These are phyloP conservation scores for Scedosporium apiospermum DNA, from an alignment of 2,329 filamentous ascomycete species.

Conservation along the genomic window DNA sequence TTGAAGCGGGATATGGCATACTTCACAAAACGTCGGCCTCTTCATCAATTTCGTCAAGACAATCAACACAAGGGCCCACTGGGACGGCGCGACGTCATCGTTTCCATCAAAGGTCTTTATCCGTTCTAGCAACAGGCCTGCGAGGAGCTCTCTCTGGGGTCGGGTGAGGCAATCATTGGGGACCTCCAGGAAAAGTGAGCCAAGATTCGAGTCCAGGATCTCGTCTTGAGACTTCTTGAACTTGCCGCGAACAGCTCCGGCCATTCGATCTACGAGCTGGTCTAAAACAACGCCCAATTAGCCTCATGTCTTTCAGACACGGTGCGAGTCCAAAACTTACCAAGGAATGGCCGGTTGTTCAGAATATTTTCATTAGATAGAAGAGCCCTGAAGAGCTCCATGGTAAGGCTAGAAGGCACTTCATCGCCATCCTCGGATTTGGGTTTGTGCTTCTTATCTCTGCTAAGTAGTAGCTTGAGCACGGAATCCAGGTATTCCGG, in stretches of 20 bases:
- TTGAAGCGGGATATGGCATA: slow-evolving; percentile 9
- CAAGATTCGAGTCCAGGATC: neutral
- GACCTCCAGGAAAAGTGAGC: slow-evolving; percentile 1
- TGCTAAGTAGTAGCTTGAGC: neutral
- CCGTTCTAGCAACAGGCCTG: slow-evolving; percentile 1
- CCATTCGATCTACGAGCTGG: slow-evolving; percentile 9
- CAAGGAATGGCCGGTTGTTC: slow-evolving; percentile 9
- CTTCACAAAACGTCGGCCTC: slow-evolving; percentile 40
- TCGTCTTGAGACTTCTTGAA: neutral
- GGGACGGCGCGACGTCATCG: slow-evolving; percentile 1
- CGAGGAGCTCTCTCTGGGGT: slow-evolving; percentile 8
- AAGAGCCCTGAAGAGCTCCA: slow-evolving; percentile 6
- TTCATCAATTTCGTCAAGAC: slow-evolving; percentile 34
- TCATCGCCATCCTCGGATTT: neutral
- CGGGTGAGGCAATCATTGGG: slow-evolving; percentile 12
- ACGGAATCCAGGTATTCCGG: neutral
- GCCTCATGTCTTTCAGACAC: neutral
- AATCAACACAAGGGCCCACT: slow-evolving; percentile 9
- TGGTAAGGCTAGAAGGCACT: neutral
- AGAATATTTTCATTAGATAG: slow-evolving; percentile 11
- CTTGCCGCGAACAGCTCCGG: neutral
- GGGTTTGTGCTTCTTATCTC: neutral
- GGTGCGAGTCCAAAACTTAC: neutral
- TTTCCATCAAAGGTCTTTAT: slow-evolving; percentile 4
- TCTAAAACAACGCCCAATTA: neutral